Evolutionary conservation across 148 eudicot genomes (phyloP), one percentile per base, ranked within the genome.

Genomic region (Rheum nobile): DNA sequence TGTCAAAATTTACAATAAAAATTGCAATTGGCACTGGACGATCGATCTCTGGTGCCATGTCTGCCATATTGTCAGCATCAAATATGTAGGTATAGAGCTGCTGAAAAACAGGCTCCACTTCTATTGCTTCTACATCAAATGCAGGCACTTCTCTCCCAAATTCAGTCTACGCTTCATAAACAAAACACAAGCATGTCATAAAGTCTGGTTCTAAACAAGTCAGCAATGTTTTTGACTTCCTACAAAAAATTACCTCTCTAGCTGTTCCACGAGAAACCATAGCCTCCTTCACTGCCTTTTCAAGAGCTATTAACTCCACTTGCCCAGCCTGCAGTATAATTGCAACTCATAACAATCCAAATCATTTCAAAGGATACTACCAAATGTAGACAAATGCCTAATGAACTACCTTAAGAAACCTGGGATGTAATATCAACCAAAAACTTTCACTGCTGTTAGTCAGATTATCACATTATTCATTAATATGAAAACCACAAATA

Each of bases 71-170:
- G 70, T 90, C 96, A 52, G 85, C 68, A 80, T 90, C 96, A 83
- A 92, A 95, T 76, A 92, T 82, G 73, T 83, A 95, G 70, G 92
- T 86, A 77, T 91, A 95, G 34, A 95, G 86, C 83, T 83, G 89
- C 82, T 87, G 84, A 65, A 95, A 95, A 46, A 92, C 85, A 61
- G 94, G 89, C 86, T 95, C 97, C 72, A 95, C 94, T 39, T 77
- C 79, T 73, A 91, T 87, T 83, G 99, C 97, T 71, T 95, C 94
- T 43, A 95, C 94, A 73, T 95, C 99, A 87, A 88, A 95, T 72
- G 92, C 85, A 69, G 99, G 92, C 52, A 95, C 92, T 84, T 92
- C 96, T 80, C 88, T 90, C 71, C 99, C 97, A 82, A 88, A 95
- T 79, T 91, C 94, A 82, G 85, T 83, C 99, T 95, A 83, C 34